Base-by-base conservation (phyloP, 352 stramenopile genomes). In the Phytophthora agathidicida region DNA sequence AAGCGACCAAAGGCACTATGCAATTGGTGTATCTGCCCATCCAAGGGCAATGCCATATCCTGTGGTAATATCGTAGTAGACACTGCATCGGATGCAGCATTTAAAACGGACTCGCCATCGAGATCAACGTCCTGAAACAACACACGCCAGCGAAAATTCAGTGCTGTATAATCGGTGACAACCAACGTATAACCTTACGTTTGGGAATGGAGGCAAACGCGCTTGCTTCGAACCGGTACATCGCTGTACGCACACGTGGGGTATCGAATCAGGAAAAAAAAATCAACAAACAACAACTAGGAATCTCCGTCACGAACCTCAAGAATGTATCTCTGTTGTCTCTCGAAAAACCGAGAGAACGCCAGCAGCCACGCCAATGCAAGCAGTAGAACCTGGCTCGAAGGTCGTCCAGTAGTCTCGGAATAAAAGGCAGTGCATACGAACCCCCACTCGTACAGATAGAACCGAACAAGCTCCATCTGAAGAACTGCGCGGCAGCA, bases 361-460 rank as follows among this genome's bases (percentile, higher is more conserved):
- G 78, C 75, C 0, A 89, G 24, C 1, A 88, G 42, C 81, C 76
- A 91, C 41, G 70, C 63, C 4, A 88, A 38, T 0, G 76, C 72
- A 9, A 89, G 64, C 38, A 88, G 37, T n/a, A 91, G 49, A 8
- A 86, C 57, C 38, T 71, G 50, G 37, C 74, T 76, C 1, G 65
- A 60, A 10, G 67, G 60, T 7, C 35, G 49, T 6, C 4, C 7
- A 13, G 14, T 24, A 13, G 28, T 9, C 1, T 53, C 26, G 9
- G 35, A 43, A 37, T 85, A 93, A 43, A 93, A 85, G 0, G 52
- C 11, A 11, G 28, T 28, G 35, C 62, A 86, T 0, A 84, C 69
- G 45, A 90, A 93, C 2, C 80, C 78, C 80, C 80, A 89, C 9
- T 87, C 65, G 53, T 88, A 84, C 7, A 93, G 50, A 22, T 89